phyloP scores from a whole-genome alignment of 306 rosid species.

The Malus orientalis region DNA sequence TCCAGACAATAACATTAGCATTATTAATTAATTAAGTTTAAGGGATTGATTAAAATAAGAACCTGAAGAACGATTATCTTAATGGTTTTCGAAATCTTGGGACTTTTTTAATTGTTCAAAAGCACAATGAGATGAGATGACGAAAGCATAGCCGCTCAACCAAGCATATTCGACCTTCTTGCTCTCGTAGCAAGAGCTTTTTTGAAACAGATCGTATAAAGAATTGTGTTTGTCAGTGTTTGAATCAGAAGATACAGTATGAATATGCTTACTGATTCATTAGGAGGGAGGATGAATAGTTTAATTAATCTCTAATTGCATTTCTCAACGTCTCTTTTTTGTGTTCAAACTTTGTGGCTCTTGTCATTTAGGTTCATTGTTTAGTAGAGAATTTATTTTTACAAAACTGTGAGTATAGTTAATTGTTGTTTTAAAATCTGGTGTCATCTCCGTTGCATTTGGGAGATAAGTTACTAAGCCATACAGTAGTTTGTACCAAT shows the following conservation, averaged over 20 bases:
- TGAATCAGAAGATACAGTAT: constrained; percentile 5
- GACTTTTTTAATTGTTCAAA: not conserved
- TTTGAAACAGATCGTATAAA: constrained; percentile 10
- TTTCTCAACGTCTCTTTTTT: not conserved
- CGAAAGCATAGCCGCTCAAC: constrained; percentile 37
- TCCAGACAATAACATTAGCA: not conserved
- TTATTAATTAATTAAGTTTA: constrained; percentile 16
- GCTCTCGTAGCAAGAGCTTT: constrained; percentile 27
- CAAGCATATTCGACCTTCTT: constrained; percentile 23
- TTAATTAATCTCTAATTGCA: not conserved
- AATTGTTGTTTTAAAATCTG: not conserved
- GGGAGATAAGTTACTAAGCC: too few relatives aligned
- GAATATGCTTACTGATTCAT: not conserved
- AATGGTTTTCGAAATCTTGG: not conserved
- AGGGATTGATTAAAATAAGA: constrained; percentile 8
- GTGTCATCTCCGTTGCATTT: too few relatives aligned
- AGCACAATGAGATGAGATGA: constrained; percentile 25
- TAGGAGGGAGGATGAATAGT: not conserved
- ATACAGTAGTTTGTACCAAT: too few relatives aligned
- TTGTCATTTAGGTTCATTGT: not conserved
- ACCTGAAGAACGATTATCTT: not conserved
- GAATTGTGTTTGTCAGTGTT: constrained; percentile 1
- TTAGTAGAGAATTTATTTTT: not conserved
- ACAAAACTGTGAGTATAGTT: not conserved
- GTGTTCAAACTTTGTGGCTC: not conserved